These are phyloP conservation scores for Kondoa subrosea DNA, from an alignment of 768 basidiomycete genomes.

Conservation along the genomic window DNA sequence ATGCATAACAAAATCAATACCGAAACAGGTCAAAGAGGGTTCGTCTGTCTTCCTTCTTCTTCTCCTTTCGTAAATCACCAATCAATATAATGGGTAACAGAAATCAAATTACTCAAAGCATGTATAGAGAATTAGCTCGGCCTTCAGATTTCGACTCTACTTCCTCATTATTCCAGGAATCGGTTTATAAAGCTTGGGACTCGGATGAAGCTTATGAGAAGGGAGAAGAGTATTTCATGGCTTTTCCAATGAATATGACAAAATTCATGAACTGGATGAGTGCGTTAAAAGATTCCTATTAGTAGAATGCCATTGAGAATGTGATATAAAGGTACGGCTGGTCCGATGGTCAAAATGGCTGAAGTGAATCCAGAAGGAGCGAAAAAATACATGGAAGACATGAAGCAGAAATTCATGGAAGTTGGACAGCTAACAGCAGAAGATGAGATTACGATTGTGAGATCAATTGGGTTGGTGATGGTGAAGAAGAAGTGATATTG, in stretches of 20 bases:
- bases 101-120: neutral
- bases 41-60: neutral
- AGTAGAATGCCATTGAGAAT: neutral
- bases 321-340: neutral
- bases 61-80: neutral
- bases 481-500: neutral
- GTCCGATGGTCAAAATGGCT: neutral
- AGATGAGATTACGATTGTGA: neutral
- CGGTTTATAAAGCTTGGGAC: neutral
- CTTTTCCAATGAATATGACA: neutral
- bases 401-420: neutral
- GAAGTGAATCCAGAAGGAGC: neutral
- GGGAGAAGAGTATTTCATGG: neutral
- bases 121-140: neutral
- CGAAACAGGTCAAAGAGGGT: neutral
- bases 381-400: neutral
- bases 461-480: neutral
- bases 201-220: neutral
- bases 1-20: neutral
- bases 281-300: neutral
- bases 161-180: neutral
- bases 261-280: neutral
- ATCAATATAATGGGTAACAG: too few relatives aligned
- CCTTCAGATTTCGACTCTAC: neutral
- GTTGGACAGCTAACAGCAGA: neutral